Conservation (phyloP, 2,329 filamentous ascomycete genomes). For the Colletotrichum sp. region DNA sequence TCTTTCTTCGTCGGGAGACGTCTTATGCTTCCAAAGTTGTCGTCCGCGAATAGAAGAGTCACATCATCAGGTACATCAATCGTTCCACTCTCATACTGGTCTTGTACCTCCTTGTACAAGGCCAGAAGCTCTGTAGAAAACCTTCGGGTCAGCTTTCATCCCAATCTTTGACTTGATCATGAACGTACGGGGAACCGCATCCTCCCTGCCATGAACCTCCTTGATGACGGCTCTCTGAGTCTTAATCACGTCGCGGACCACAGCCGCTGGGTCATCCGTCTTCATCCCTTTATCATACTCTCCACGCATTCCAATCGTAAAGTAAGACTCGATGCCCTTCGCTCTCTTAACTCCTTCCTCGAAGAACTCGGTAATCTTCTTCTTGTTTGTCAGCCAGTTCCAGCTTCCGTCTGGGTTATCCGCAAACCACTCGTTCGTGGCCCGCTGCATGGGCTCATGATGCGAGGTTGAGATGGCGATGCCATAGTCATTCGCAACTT, state of each 20-base stretch:
- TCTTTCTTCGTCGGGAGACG: slow-evolving; percentile 61
- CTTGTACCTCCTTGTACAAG: slow-evolving; percentile 69
- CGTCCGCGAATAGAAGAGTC: slow-evolving; percentile 66
- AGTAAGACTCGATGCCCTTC: slow-evolving; percentile 60
- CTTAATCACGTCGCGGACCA: slow-evolving; percentile 58
- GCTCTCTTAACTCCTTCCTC: slow-evolving; percentile 59
- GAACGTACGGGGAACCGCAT: slow-evolving; percentile 45
- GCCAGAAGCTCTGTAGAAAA: slow-evolving; percentile 59
- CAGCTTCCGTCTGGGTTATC: slow-evolving; percentile 53
- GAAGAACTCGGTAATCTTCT: slow-evolving; percentile 62
- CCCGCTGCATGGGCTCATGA: slow-evolving; percentile 69
- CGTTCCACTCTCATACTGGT: slow-evolving; percentile 62
- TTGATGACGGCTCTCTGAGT: slow-evolving; percentile 59
- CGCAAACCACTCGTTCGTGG: slow-evolving; percentile 53
- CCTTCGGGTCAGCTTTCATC: not conserved
- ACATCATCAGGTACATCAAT: slow-evolving; percentile 65
- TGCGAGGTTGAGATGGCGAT: slow-evolving; percentile 70
- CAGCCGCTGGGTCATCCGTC: slow-evolving; percentile 52
- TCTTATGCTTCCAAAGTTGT: slow-evolving; percentile 66
- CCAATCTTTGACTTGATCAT: not conserved
- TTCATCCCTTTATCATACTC: slow-evolving; percentile 59
- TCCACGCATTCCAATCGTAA: slow-evolving; percentile 66
- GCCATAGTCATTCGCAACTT: slow-evolving; percentile 65
- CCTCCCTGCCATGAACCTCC: slow-evolving; percentile 50
- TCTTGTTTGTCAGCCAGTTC: slow-evolving; percentile 63